These are phyloP conservation scores for Mycena polygramma DNA, from an alignment of 768 basidiomycete species.

Conservation along the genomic window DNA sequence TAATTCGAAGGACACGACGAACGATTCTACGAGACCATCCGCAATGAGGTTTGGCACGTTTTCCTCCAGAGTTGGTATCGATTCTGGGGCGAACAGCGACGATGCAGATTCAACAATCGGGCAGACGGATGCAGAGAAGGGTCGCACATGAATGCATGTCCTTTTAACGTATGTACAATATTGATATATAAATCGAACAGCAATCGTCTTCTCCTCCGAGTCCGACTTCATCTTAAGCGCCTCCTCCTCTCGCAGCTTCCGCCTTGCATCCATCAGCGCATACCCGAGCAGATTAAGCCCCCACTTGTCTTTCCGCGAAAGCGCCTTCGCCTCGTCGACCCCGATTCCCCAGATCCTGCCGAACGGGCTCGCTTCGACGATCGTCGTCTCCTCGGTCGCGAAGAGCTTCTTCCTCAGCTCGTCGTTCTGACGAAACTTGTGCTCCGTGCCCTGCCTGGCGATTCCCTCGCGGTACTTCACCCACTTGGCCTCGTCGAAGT, in stretches of 20 bases:
- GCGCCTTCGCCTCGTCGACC: constrained; percentile 63
- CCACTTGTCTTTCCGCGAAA: constrained; percentile 58
- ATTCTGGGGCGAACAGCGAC: not conserved
- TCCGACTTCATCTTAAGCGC: not conserved
- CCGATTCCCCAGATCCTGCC: constrained; percentile 78
- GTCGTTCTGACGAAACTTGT: constrained; percentile 67
- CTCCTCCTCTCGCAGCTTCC: constrained; percentile 47
- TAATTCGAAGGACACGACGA: not conserved
- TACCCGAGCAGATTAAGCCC: constrained; percentile 70
- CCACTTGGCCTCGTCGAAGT: constrained; percentile 67
- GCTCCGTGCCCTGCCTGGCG: constrained; percentile 65
- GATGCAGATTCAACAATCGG: not conserved
- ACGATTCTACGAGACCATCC: not conserved
- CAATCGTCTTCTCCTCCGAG: not conserved
- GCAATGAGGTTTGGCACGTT: not conserved
- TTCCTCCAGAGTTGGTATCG: not conserved
- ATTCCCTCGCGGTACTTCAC: constrained; percentile 58
- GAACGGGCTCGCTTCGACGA: constrained; percentile 71
- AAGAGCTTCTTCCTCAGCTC: constrained; percentile 57
- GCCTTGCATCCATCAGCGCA: constrained; percentile 58
- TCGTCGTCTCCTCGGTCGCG: constrained; percentile 58
- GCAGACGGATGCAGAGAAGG: not conserved
- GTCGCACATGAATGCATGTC: not conserved
- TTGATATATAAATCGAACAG: not conserved
- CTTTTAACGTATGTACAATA: not conserved